Base-by-base conservation (phyloP, 768 basidiomycete species). In the Termitomyces sp. region DNA sequence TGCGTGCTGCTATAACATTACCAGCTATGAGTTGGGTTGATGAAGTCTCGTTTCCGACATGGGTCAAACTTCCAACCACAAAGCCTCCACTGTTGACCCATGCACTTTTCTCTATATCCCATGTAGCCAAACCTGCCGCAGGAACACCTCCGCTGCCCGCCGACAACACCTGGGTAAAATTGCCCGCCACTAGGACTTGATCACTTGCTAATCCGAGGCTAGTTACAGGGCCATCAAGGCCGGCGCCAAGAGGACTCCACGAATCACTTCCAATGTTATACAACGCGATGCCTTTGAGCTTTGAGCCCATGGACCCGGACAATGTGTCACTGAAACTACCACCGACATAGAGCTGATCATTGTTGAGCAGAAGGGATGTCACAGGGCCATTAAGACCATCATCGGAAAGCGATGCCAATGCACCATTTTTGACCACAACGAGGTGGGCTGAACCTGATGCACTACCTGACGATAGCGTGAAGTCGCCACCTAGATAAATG, bases 381-480 rank as follows among this genome's bases (percentile, higher is more conserved):
- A 98, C 91, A 9, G 79, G 70, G 3, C 91, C 95, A 66, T 95
- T 85, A 53, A 98, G 76, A 10, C 97, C 97, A 27, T 80, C 79
- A 12, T 79, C 73, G 0, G 86, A 66, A 17, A 94, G 66, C 0
- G 78, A 64, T 9, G 73, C 64, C 28, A 91, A 72, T 3, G 69
- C 76, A 2, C 85, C 83, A 60, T 79, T 76, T 61, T 83, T 83
- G 72, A 85, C 90, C 3, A 77, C 77, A 34, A 89, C 81, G 52
- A 99, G 80, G 64, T 97, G 96, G 49, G 80, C 75, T 1, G 81
- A 68, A 16, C 83, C 80, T 8, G 76, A 77, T 3, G 83, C 81
- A 14, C 76, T 56, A 2, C 83, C 83, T 1, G 81, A 79, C 0
- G 80, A 69, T 19, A 90, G 73, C 2, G 73, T 75, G 71, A 98